Conservation (phyloP, 805 yeast species). For the Hanseniaspora hatyaiensis region DNA sequence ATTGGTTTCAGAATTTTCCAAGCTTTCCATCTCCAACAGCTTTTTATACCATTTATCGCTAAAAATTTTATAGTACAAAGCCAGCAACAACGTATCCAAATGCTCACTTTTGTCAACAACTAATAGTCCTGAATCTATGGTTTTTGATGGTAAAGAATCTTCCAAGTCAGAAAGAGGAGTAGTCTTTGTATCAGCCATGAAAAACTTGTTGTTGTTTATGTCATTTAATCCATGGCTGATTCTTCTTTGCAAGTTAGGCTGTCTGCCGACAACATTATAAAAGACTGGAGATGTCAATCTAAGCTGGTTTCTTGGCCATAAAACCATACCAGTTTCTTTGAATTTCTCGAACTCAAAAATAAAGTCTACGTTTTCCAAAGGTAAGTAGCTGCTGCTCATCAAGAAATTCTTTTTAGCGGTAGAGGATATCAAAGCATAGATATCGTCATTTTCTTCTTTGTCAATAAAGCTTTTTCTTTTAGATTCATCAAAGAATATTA, state of each 20-base stretch:
- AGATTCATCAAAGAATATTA: background rate
- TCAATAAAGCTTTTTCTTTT: background rate
- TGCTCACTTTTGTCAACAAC: slow-evolving; percentile 44
- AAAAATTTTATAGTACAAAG: slow-evolving; percentile 45
- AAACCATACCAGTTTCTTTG: slow-evolving; percentile 34
- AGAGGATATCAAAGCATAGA: slow-evolving; percentile 56
- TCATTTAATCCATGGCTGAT: slow-evolving; percentile 17
- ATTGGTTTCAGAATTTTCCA: slow-evolving; percentile 51
- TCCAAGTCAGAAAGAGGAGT: slow-evolving; percentile 40
- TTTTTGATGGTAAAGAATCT: slow-evolving; percentile 46
- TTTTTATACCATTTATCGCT: slow-evolving; percentile 54
- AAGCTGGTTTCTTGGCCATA: slow-evolving; percentile 61
- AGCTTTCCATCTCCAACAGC: slow-evolving; percentile 46
- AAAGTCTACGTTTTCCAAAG: slow-evolving; percentile 44
- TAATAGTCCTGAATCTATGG: slow-evolving; percentile 45
- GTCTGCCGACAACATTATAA: slow-evolving; percentile 39
- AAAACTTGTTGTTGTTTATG: background rate
- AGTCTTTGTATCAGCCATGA: slow-evolving; percentile 18
- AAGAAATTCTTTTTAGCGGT: slow-evolving; percentile 58
- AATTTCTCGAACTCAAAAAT: slow-evolving; percentile 37
- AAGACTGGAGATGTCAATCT: slow-evolving; percentile 49
- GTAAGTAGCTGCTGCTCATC: slow-evolving; percentile 59
- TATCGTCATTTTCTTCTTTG: slow-evolving; percentile 45
- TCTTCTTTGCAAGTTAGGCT: slow-evolving; percentile 28
- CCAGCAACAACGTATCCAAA: slow-evolving; percentile 39